Base-by-base conservation (phyloP, 2,329 filamentous ascomycete genomes). In the Annulohypoxylon truncatum region DNA sequence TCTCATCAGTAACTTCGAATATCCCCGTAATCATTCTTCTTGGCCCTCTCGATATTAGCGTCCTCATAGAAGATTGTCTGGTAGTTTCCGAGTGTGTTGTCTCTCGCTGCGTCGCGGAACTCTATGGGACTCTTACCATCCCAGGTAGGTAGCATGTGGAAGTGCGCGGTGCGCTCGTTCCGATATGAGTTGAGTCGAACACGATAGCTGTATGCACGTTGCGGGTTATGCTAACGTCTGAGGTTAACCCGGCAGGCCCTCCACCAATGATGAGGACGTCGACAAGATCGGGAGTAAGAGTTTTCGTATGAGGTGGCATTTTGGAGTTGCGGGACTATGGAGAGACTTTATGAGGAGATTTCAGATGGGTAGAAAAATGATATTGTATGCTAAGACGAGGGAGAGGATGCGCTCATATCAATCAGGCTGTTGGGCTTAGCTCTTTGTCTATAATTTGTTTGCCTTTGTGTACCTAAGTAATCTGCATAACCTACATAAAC, bases 1-100 rank as follows among this genome's bases (percentile, higher is more conserved):
- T 29, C 1, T 71, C 76, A 66, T 87, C 85, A 0, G 73, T 64
- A 47, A 67, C 67, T 46, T 72, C 67, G 51, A 72, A 74, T 7
- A 52, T 3, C 1, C 1, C 48, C 54, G 6, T 68, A 38, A 5
- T 48, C 20, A 4, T 24, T 44, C 56, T 68, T 61, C 2, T n/a
- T 28, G 18, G 47, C 38, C 26, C 58, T 59, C 20, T 51, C 28
- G 6, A 70, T 52, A n/a, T 50, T 50, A 4, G 47, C 52, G n/a
- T 64, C 20, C 18, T 15, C 53, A 24, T 52, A 50, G 4, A 40
- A 46, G 10, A 66, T 64, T 3, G 53, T 64, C 3, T 61, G 20
- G 42, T 64, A 66, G 18, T 47, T 61, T 2, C 52, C 55, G 2
- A 60, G 8, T 3, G 26, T 24, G n/a, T 50, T 46, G 18, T 22